A percentile compares a stretch with the other conserved stretches of the same genome.
These are phyloP conservation scores for Amanita polypyramis DNA, from an alignment of 768 basidiomycete species.

Conservation along the genomic window DNA sequence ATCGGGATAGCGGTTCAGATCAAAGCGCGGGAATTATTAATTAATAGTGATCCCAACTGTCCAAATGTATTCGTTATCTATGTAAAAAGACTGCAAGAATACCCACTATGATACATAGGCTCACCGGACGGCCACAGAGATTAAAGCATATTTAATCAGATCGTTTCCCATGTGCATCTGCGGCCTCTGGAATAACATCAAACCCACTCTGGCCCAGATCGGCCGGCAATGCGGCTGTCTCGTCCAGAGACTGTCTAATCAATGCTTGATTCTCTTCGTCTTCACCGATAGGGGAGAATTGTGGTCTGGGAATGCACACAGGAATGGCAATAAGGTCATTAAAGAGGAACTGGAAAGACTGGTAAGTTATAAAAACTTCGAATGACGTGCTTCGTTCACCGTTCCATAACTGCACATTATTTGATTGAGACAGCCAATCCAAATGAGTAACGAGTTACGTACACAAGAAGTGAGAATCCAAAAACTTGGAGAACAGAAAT, in stretches of 20 bases:
- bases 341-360: conserved; percentile 61
- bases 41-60: too few species aligned
- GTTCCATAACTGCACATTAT: conserved; percentile 64
- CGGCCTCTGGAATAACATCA: conserved; percentile 61
- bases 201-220: conserved; percentile 78
- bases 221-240: conserved; percentile 74
- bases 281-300: conserved; percentile 18
- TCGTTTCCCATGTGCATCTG: conserved; percentile 11
- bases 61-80: too few species aligned
- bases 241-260: conserved; percentile 46
- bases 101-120: neutral
- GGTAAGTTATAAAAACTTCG: conserved; percentile 7
- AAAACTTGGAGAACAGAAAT: conserved; percentile 72
- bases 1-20: neutral
- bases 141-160: neutral
- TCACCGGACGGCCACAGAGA: neutral
- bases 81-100: neutral
- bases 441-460: conserved; percentile 24
- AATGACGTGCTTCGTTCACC: conserved; percentile 28
- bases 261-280: conserved; percentile 41
- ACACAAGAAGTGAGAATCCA: conserved; percentile 88
- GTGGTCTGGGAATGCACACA: conserved; percentile 46
- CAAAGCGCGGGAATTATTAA: too few species aligned
- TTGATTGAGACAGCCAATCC: neutral
- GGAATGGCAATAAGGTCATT: conserved; percentile 71